Evolutionary conservation across 2,329 filamentous ascomycete species (phyloP), one percentile per base, ranked within the genome.

Genomic region (Microcyclospora pomicola): DNA sequence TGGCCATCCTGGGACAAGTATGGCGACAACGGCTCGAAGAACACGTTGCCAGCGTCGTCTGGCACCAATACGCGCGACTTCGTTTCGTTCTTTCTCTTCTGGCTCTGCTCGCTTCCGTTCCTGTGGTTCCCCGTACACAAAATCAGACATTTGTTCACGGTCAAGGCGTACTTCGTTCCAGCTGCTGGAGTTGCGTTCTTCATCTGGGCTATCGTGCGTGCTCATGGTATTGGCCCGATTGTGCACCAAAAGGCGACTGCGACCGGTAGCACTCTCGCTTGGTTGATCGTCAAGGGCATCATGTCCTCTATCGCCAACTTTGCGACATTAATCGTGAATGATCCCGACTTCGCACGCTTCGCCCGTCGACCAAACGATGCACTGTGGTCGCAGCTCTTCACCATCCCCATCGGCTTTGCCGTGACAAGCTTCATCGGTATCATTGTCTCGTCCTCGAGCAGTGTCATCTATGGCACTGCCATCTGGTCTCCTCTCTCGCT

Each of bases 281-380:
- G 87, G 87, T 73, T 77, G 15, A 77, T 94, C 41, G 72, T 95
- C 42, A 80, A 78, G 43, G 84, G 84, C 29, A 78, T 93, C 61
- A 93, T 94, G 85, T 79, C 73, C 15, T 79, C 82, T 3, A 86
- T 95, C 46, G 82, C 83, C 50, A 94, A 94, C 63, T 94, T 94
- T 54, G 82, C 85, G 1, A 85, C 86, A 0, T 69, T 94, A 27
- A 91, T 94, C 48, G 38, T 43, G 7, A 73, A 92, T 57, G 78
- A 83, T 48, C 82, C 82, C 0, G 85, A 93, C 54, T 94, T 93
- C 58, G 69, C 82, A 14, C 80, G 87, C 57, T 95, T 94, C 52
- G 82, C 85, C 2, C 64, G 65, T 14, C 84, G 79, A 54, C 84
- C 84, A 1, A 70, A 64, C 13, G 82, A 91, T 54, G 82, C 84